These are phyloP conservation scores for Fraxinus xanthoxyloides DNA, from an alignment of 305 asterid species.

Conservation along the genomic window DNA sequence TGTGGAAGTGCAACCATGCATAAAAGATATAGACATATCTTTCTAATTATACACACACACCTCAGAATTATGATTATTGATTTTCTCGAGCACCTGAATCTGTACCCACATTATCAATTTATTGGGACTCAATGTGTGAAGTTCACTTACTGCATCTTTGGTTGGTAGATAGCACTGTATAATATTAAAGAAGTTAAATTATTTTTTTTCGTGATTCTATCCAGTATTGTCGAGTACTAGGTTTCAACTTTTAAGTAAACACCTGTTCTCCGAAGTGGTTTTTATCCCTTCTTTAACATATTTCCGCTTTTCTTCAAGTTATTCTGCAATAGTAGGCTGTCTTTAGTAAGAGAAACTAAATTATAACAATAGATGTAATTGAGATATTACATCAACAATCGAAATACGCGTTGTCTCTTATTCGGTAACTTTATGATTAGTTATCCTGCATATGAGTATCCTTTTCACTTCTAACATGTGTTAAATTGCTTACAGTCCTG, in stretches of 20 bases:
- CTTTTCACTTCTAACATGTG: neutral
- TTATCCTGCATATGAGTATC: neutral
- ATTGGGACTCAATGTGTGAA: neutral
- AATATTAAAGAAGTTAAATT: neutral
- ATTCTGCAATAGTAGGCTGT: neutral
- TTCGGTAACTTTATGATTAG: neutral
- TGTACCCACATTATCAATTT: neutral
- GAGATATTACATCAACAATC: neutral
- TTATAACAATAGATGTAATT: neutral
- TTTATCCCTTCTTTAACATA: neutral
- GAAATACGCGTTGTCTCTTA: neutral
- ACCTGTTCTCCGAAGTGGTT: neutral
- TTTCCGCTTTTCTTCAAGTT: neutral
- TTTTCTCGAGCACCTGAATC: neutral
- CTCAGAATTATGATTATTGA: neutral
- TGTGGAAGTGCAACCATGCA: neutral
- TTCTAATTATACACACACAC: neutral
- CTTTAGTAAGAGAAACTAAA: neutral
- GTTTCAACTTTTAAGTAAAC: neutral
- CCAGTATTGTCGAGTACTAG: neutral
- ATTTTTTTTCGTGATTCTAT: neutral
- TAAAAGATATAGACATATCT: neutral
- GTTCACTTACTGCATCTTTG: neutral
- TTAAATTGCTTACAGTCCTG: conserved; percentile 38
- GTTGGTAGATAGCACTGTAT: neutral